phyloP scores from a whole-genome alignment of 2,329 filamentous ascomycete genomes.

The Cladosporium sp. region DNA sequence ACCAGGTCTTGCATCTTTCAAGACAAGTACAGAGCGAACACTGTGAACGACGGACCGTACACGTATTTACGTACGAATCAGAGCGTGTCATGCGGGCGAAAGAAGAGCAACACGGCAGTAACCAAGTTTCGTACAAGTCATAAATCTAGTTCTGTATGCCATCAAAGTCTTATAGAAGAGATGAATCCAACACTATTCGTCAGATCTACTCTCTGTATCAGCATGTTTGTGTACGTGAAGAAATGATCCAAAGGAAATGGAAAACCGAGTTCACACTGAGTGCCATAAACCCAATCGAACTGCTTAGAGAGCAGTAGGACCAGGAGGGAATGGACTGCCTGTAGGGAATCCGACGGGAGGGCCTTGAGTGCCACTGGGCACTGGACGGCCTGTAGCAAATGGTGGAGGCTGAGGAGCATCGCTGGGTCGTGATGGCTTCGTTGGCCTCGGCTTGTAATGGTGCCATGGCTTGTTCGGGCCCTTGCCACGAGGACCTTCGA shows the following conservation, averaged over 20 bases:
- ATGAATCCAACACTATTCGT: background rate
- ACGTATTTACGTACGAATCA: background rate
- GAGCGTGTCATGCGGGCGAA: background rate
- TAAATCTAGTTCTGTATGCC: background rate
- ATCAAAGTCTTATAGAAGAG: background rate
- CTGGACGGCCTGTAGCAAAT: background rate
- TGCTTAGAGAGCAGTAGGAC: background rate
- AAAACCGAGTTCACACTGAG: background rate
- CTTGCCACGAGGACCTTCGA: conserved; percentile 10
- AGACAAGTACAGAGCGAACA: background rate
- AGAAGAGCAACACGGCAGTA: background rate
- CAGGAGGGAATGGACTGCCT: background rate
- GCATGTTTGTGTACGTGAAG: background rate
- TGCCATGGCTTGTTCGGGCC: conserved; percentile 16
- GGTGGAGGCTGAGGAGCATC: conserved; percentile 1
- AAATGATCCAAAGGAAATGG: background rate
- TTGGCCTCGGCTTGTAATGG: background rate
- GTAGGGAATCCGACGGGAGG: background rate
- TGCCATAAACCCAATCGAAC: background rate
- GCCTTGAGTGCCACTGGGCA: conserved; percentile 9
- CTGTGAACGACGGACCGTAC: background rate
- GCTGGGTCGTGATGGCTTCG: background rate
- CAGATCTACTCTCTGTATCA: background rate
- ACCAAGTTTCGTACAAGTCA: background rate
- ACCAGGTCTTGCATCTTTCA: background rate